Evolutionary conservation across 345 rosid genomes (phyloP).

Genomic region (Salix caprea): DNA sequence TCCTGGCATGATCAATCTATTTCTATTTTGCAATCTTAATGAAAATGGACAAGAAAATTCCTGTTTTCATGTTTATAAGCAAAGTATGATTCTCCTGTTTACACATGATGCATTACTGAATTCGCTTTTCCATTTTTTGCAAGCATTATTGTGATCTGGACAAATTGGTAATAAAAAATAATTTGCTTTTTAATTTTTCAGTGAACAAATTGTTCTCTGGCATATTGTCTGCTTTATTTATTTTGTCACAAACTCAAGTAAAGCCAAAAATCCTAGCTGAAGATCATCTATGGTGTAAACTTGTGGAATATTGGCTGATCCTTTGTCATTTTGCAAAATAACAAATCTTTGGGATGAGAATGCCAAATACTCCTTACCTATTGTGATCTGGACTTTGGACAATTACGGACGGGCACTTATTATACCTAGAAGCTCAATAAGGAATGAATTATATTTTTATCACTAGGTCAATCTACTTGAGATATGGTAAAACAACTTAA

Average conservation of each 20-base stretch:
- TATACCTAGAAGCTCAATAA: too few species aligned
- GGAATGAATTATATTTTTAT: too few species aligned
- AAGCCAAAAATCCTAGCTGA: neutral
- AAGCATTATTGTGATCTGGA: too few species aligned
- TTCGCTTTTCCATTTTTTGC: neutral
- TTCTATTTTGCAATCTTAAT: neutral
- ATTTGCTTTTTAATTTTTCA: too few species aligned
- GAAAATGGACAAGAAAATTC: neutral
- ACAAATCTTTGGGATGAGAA: neutral
- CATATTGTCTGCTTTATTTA: neutral
- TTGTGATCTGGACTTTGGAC: too few species aligned
- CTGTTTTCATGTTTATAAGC: neutral
- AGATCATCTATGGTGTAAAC: neutral
- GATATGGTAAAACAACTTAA: too few species aligned
- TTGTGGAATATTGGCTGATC: neutral
- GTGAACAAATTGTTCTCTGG: too few species aligned
- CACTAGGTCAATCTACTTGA: too few species aligned
- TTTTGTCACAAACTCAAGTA: neutral
- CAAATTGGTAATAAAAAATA: too few species aligned
- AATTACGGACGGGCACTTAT: too few species aligned
- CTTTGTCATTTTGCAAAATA: too few species aligned
- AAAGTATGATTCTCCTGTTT: neutral
- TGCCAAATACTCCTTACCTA: neutral
- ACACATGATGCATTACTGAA: neutral
- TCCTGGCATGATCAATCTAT: neutral